Evolutionary conservation across 768 basidiomycete genomes (phyloP), one percentile per base, ranked within the genome.

Genomic region (Nevesoporus exiguus): DNA sequence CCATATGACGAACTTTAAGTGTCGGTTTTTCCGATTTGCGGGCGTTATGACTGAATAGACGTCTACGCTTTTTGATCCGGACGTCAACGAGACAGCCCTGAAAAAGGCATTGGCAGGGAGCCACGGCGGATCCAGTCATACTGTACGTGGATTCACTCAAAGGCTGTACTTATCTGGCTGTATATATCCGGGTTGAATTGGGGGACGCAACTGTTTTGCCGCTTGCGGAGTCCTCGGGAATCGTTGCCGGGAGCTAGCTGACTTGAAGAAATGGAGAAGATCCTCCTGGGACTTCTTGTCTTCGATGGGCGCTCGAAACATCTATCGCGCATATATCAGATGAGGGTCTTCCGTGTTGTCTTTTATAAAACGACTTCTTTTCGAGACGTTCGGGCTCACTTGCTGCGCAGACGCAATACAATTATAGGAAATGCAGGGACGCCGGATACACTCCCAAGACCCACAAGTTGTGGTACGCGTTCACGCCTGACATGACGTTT

Each of bases 181-280:
- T n/a, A 58, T 57, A 7, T 24, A n/a, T n/a, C n/a, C n/a, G n/a
- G n/a, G n/a, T n/a, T 31, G 48, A 31, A 49, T 40, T 36, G 49
- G 39, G 22, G 40, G 27, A 15, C 25, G 47, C 44, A 52, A 27
- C 43, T 24, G 21, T 34, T 36, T 47, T 52, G 9, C 52, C 48
- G 22, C 17, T 47, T 66, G 36, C 53, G 64, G 47, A 31, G 56
- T 61, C 61, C 58, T 60, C 63, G 64, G 61, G 52, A 17, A 44
- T 50, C 34, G 50, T 48, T 44, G n/a, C 53, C 37, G 36, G 42
- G 47, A n/a, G n/a, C n/a, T n/a, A n/a, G n/a, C 7, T 47, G 34
- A 43, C 15, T 10, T 6, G 24, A 17, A 7, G 24, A 42, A 13
- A 42, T 22, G 34, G 43, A 62, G 57, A 54, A 61, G 65, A 64